phyloP scores from a whole-genome alignment of 2,329 filamentous ascomycete species.

The Botryotinia narcissicola region DNA sequence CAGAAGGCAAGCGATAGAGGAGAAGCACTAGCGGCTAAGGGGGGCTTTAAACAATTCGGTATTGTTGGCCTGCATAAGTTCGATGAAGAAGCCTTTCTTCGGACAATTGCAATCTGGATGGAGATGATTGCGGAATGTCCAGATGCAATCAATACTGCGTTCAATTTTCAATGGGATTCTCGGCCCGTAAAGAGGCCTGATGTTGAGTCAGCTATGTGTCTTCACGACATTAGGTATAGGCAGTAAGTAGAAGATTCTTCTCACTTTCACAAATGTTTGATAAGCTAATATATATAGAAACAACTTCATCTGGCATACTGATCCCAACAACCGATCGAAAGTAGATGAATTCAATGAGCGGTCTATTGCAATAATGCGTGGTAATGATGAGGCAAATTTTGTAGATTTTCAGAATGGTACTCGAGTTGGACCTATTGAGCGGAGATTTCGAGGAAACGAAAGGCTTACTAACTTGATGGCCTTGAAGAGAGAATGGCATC shows the following conservation, averaged over 20 bases:
- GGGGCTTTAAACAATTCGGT: slow-evolving; percentile 20
- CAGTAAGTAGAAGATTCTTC: slow-evolving; percentile 10
- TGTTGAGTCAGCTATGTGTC: slow-evolving; percentile 18
- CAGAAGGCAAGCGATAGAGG: slow-evolving; percentile 16
- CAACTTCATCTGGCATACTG: slow-evolving; percentile 16
- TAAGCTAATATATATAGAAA: not conserved
- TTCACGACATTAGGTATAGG: slow-evolving; percentile 17
- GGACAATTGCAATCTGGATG: slow-evolving; percentile 16
- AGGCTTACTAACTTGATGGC: not conserved
- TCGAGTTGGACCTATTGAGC: slow-evolving; percentile 1
- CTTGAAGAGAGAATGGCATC: too few relatives aligned
- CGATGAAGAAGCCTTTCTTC: slow-evolving; percentile 14
- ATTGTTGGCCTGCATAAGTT: slow-evolving; percentile 19
- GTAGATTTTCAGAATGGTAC: slow-evolving; percentile 9
- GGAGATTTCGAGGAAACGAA: not conserved
- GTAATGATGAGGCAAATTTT: not conserved
- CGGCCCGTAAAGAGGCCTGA: not conserved
- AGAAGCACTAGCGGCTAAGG: slow-evolving; percentile 15
- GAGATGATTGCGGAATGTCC: slow-evolving; percentile 18
- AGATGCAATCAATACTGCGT: slow-evolving; percentile 20
- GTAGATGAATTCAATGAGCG: slow-evolving; percentile 4
- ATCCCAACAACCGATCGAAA: not conserved
- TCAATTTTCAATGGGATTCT: slow-evolving; percentile 23
- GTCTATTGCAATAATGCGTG: not conserved
- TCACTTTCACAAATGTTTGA: not conserved